Base-by-base conservation (phyloP, 2,329 filamentous ascomycete species). In the Pseudogymnoascus sp. region DNA sequence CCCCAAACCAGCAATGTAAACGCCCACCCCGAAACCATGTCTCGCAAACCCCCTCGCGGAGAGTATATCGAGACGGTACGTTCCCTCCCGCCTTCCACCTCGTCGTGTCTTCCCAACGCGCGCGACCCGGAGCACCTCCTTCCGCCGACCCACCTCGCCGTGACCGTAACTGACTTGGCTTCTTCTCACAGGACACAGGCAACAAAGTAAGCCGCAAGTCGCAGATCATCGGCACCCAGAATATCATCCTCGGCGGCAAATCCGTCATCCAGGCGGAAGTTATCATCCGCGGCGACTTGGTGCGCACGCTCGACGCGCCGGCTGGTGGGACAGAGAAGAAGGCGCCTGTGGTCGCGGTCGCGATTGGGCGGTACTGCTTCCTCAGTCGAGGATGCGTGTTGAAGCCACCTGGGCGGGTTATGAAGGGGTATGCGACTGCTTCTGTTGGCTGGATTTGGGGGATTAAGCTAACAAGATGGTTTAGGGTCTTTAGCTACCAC, bases 151-250 rank as follows among this genome's bases (percentile, higher is more conserved):
- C 18, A 8, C 37, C 38, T 7, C 18, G 3, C 5, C 12, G 16
- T 11, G 9, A 34, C 28, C 37, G 16, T 62, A 42, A 59, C 64
- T 66, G 18, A 66, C 61, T 31, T 53, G 42, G 42, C 42, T 25
- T 46, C 42, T 28, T 18, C 9, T 25, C 43, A 16, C 69, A 96
- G 93, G 93, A 97, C 78, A 96, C 93, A 2, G 95, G 95, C 69
- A 99, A 99, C 84, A 97, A 97, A 79, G 95, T 99, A 71, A 93
- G 93, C 40, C 91, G 95, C 68, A 91, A 91, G 69, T 90, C 91
- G 66, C 88, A 89, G 73, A 91, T 99, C 69, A 90, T 96, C 72
- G 95, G 95, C 71, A 97, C 93, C 21, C 92, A 96, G 70, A 96
- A 97, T 78, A 97, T 99, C 77, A 96, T 96, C 77, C 88, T 99